A percentile compares a stretch with the other conserved stretches of the same genome.
These are phyloP conservation scores for Colletotrichum sp. DNA, from an alignment of 2,329 filamentous ascomycete genomes.

Conservation along the genomic window DNA sequence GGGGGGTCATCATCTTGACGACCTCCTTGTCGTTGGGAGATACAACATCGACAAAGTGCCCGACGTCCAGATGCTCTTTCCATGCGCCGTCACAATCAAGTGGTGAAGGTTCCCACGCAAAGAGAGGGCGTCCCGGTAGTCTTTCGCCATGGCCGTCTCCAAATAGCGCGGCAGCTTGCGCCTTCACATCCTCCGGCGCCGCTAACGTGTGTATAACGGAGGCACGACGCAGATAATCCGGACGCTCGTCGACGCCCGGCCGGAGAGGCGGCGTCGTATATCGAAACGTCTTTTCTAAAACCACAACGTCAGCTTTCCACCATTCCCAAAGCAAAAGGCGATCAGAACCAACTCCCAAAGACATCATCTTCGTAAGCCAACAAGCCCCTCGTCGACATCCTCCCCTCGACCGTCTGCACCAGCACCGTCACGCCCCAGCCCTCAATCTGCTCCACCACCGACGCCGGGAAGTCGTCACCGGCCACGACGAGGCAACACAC, in stretches of 20 bases:
- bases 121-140: neutral
- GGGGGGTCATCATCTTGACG: neutral
- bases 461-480: neutral
- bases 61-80: neutral
- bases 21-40: neutral
- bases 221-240: neutral
- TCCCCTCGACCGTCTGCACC: neutral
- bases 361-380: neutral
- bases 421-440: neutral
- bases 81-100: neutral
- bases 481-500: neutral
- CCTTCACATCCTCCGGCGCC: neutral
- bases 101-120: conserved; percentile 11
- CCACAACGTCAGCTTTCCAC: neutral
- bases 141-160: rapidly evolving
- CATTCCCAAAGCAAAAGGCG: neutral
- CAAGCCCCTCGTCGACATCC: neutral
- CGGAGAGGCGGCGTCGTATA: neutral
- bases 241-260: neutral
- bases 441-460: neutral
- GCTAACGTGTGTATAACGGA: neutral
- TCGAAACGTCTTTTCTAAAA: neutral
- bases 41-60: neutral
- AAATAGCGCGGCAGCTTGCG: neutral
- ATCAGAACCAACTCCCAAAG: neutral